Evolutionary conservation across 2,329 filamentous ascomycete genomes (phyloP).

Genomic region (Botrytis byssoidea): DNA sequence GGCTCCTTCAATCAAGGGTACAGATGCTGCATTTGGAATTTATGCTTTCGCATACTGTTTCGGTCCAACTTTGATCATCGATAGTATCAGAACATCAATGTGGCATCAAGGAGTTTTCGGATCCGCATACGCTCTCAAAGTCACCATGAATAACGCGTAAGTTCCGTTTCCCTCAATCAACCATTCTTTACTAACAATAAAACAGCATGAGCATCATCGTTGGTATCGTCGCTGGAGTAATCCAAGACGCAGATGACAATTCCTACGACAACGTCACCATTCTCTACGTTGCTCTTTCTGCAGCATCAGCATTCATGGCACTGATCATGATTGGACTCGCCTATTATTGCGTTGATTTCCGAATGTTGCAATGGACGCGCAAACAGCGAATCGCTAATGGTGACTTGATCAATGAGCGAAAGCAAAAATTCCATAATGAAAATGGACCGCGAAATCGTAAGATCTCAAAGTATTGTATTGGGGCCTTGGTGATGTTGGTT

Average conservation of each 20-base stretch:
- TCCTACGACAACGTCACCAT: constrained; percentile 55
- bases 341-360: constrained; percentile 3
- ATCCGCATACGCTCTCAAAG: constrained; percentile 58
- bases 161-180: background rate
- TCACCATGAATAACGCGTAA: constrained; percentile 59
- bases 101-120: constrained; percentile 61
- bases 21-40: constrained; percentile 58
- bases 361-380: constrained; percentile 7
- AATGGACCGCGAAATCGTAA: background rate
- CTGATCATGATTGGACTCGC: constrained; percentile 3
- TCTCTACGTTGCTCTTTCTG: constrained; percentile 47
- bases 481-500: background rate
- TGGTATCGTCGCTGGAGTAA: constrained; percentile 54
- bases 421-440: constrained; percentile 2
- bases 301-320: background rate
- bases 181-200: background rate
- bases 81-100: constrained; percentile 58
- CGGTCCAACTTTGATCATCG: constrained; percentile 59
- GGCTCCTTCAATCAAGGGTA: constrained; percentile 49
- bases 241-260: constrained; percentile 57
- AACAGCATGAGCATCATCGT: constrained; percentile 59
- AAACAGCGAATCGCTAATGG: constrained; percentile 15
- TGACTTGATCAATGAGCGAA: constrained; percentile 2
- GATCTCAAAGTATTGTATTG: constrained; percentile 2
- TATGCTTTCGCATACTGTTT: constrained; percentile 56